Conservation (phyloP, 768 basidiomycete species). For the Rossbeevera mucosa region DNA sequence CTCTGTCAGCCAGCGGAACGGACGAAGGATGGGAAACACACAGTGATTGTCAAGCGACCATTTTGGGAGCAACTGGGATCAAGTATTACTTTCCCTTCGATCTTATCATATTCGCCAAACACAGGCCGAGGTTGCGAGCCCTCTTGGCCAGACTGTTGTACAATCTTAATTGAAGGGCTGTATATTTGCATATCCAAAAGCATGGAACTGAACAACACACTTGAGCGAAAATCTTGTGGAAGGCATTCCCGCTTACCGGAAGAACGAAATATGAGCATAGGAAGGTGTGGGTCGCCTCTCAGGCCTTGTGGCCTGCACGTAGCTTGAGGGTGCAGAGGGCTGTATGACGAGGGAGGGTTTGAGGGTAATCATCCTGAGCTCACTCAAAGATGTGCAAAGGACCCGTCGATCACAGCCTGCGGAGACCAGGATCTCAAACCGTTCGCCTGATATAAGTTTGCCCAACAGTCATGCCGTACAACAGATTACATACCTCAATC, state of each 20-base stretch:
- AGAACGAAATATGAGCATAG: constrained; percentile 46
- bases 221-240: constrained; percentile 4
- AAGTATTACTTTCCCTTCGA: constrained; percentile 57
- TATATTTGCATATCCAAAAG: constrained; percentile 59
- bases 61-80: constrained; percentile 47
- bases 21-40: constrained; percentile 23
- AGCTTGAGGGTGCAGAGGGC: constrained; percentile 27
- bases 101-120: constrained; percentile 55
- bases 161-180: constrained; percentile 56
- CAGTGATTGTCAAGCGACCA: constrained; percentile 57
- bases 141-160: constrained; percentile 26
- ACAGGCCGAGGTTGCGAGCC: constrained; percentile 39
- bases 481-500: constrained; percentile 9
- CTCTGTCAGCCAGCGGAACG: constrained; percentile 2
- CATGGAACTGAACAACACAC: constrained; percentile 36
- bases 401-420: neutral
- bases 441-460: constrained; percentile 16
- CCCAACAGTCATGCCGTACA: constrained; percentile 22
- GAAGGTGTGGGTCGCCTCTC: constrained; percentile 13
- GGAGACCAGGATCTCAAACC: neutral
- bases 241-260: constrained; percentile 37
- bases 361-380: constrained; percentile 15
- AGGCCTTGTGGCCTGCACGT: constrained; percentile 28
- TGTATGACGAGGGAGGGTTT: constrained; percentile 20
- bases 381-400: neutral